Conservation (phyloP, 192 early-diverging fungal species). For the Gaertneriomyces sp. region DNA sequence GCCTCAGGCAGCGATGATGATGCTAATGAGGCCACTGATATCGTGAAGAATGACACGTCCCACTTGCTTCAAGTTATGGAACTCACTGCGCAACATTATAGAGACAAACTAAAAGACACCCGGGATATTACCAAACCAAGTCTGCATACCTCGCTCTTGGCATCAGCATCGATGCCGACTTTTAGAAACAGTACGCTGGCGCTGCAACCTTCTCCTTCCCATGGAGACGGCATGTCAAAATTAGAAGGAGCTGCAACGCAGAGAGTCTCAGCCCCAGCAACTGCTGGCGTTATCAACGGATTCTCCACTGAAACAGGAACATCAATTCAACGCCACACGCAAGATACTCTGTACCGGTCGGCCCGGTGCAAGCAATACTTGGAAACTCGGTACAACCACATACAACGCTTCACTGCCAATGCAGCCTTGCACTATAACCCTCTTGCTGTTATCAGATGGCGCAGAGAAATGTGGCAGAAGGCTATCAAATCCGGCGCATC, state of each 20-base stretch:
- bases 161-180: background rate
- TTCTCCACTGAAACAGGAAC: too few species aligned
- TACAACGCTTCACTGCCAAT: background rate
- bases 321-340: background rate
- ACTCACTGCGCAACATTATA: slow-evolving; percentile 16
- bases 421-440: slow-evolving; percentile 19
- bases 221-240: background rate
- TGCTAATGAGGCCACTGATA: too few species aligned
- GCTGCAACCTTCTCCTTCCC: background rate
- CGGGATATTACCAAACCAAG: background rate
- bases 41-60: too few species aligned
- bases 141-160: background rate
- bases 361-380: slow-evolving; percentile 29
- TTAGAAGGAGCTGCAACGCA: background rate
- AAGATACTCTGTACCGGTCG: slow-evolving; percentile 20
- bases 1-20: too few species aligned
- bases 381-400: slow-evolving; percentile 21
- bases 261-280: background rate
- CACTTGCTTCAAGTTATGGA: slow-evolving; percentile 18
- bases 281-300: too few species aligned
- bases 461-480: slow-evolving; percentile 22
- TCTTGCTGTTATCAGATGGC: slow-evolving; percentile 25
- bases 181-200: background rate
- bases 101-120: slow-evolving; percentile 7
- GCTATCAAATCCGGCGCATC: slow-evolving; percentile 21